Evolutionary conservation across 176 grass and related monocot species (phyloP).

Genomic region (Aegilops tauschii): DNA sequence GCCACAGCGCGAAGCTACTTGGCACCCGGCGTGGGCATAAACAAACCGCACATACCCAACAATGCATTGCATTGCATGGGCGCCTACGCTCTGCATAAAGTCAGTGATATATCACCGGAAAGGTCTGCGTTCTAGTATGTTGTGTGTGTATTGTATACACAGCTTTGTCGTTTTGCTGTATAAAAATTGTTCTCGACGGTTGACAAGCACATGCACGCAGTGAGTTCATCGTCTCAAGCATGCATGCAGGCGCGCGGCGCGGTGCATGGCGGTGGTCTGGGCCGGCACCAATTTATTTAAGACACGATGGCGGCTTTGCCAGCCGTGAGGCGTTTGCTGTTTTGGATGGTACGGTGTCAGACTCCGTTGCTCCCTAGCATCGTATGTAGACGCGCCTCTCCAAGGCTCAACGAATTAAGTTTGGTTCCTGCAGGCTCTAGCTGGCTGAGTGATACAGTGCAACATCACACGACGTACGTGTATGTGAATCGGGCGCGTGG

Average conservation of each 20-base stretch:
- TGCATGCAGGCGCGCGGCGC: neutral
- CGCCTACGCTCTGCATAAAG: neutral
- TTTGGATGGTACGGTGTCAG: neutral
- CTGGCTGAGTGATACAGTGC: neutral
- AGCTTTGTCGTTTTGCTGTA: slow-evolving; percentile 2
- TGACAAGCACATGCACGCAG: neutral
- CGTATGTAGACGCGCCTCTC: neutral
- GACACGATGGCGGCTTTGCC: neutral
- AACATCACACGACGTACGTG: neutral
- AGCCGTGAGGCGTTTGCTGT: neutral
- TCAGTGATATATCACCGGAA: too few species aligned
- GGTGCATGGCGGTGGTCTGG: neutral
- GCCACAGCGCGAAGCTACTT: neutral
- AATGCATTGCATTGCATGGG: neutral
- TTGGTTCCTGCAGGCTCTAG: neutral
- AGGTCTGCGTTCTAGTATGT: neutral
- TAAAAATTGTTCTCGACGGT: neutral
- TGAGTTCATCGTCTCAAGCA: too few species aligned
- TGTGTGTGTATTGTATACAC: neutral
- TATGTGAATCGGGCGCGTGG: neutral
- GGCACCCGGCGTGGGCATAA: slow-evolving; percentile 21
- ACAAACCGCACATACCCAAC: neutral
- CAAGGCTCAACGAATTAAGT: neutral
- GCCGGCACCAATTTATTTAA: neutral
- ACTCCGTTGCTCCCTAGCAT: neutral